phyloP scores from a whole-genome alignment of 306 rosid species.

The Herpetospermum pedunculosum region DNA sequence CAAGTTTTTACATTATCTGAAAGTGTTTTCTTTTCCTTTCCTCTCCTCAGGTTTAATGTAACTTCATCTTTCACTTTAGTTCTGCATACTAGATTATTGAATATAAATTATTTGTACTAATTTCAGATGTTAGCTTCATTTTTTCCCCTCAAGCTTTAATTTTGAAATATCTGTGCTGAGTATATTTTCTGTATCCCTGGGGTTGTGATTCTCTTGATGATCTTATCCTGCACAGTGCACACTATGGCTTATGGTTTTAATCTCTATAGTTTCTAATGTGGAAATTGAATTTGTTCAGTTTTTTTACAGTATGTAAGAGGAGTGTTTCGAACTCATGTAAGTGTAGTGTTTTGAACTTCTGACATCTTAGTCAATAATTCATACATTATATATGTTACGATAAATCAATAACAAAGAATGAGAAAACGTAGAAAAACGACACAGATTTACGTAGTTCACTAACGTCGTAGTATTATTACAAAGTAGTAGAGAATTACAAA shows the following conservation, averaged over 20 bases:
- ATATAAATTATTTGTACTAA: neutral
- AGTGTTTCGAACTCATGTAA: too few species aligned
- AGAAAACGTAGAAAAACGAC: too few species aligned
- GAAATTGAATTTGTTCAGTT: neutral
- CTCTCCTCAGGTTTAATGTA: neutral
- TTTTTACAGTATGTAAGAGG: too few species aligned
- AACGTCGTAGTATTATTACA: too few species aligned
- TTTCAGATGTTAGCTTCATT: neutral
- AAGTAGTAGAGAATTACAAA: too few species aligned
- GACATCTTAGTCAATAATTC: too few species aligned
- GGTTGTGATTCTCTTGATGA: neutral
- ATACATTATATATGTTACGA: too few species aligned
- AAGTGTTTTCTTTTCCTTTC: neutral
- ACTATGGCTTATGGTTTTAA: neutral
- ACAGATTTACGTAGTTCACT: too few species aligned
- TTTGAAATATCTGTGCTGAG: neutral
- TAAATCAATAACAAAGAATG: too few species aligned
- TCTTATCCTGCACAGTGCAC: neutral
- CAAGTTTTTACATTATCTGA: neutral
- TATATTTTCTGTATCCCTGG: neutral
- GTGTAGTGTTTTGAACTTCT: too few species aligned
- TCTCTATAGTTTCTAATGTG: neutral
- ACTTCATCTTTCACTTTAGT: constrained; percentile 1
- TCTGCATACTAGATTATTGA: neutral
- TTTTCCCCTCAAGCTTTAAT: neutral